Conservation (phyloP, 2,329 filamentous ascomycete species). For the Tolypocladium amazonense region DNA sequence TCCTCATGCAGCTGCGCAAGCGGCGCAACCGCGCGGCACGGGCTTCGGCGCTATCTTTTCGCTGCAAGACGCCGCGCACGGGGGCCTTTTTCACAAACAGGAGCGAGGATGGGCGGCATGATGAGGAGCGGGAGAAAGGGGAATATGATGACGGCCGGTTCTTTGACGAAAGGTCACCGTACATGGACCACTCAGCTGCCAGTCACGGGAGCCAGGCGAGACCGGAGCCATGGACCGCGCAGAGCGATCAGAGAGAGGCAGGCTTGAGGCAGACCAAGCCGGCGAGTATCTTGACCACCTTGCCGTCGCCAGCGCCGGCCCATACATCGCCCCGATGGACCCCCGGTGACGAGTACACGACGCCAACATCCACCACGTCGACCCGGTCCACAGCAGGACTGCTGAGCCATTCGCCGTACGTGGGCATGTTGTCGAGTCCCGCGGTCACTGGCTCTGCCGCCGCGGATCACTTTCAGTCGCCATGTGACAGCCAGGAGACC, state of each 20-base stretch:
- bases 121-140: conserved; percentile 9
- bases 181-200: neutral
- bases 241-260: neutral
- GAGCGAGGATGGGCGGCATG: neutral
- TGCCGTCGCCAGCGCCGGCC: conserved; percentile 7
- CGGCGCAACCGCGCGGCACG: conserved; percentile 21
- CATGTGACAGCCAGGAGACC: neutral
- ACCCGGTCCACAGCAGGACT: conserved; percentile 23
- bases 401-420: conserved; percentile 8
- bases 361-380: conserved; percentile 22
- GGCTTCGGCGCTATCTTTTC: conserved; percentile 38
- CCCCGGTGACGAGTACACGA: conserved; percentile 12
- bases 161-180: neutral
- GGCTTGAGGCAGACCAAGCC: neutral
- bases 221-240: neutral
- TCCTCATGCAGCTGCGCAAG: conserved; percentile 35
- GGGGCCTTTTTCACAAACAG: neutral
- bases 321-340: conserved; percentile 4
- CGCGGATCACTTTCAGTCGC: neutral
- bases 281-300: conserved; percentile 7
- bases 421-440: neutral
- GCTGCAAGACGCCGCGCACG: conserved; percentile 30
- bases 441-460: neutral
- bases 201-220: neutral
- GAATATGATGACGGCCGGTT: neutral